phyloP scores from a whole-genome alignment of 768 basidiomycete genomes.

The Amanita muscaria region DNA sequence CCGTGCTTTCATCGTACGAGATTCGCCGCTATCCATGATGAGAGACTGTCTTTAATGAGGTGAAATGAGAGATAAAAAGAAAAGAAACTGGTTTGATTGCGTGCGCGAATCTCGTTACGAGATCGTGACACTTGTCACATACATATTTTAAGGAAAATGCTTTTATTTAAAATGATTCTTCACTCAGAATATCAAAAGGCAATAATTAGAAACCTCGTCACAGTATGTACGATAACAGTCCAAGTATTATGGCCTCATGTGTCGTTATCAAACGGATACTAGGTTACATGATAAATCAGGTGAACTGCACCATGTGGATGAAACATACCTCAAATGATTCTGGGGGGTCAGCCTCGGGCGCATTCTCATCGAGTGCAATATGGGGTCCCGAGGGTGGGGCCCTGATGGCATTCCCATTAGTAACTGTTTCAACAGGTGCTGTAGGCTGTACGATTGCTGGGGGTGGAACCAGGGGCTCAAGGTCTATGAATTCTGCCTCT shows the following conservation, averaged over 20 bases:
- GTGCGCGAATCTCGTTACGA: not conserved
- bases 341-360: slow-evolving; percentile 69
- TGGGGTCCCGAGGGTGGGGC: slow-evolving; percentile 37
- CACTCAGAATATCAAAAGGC: too few species aligned
- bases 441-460: slow-evolving; percentile 19
- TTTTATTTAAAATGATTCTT: too few species aligned
- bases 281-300: slow-evolving; percentile 8
- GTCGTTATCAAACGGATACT: slow-evolving; percentile 77
- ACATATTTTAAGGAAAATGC: not conserved
- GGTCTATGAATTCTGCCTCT: slow-evolving; percentile 65
- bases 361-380: slow-evolving; percentile 62
- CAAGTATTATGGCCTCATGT: slow-evolving; percentile 24
- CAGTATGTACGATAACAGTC: too few species aligned
- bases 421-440: slow-evolving; percentile 21
- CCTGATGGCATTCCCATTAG: slow-evolving; percentile 23
- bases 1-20: slow-evolving; percentile 68
- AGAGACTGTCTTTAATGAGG: slow-evolving; percentile 2
- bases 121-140: slow-evolving; percentile 3
- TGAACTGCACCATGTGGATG: not conserved
- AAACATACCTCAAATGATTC: slow-evolving; percentile 73
- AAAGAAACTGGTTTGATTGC: not conserved
- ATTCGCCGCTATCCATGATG: slow-evolving; percentile 41
- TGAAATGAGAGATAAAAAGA: not conserved
- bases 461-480: slow-evolving; percentile 29
- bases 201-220: too few species aligned